Evolutionary conservation across 331 rosid genomes (phyloP).

Genomic region (Phaseolus coccineus): DNA sequence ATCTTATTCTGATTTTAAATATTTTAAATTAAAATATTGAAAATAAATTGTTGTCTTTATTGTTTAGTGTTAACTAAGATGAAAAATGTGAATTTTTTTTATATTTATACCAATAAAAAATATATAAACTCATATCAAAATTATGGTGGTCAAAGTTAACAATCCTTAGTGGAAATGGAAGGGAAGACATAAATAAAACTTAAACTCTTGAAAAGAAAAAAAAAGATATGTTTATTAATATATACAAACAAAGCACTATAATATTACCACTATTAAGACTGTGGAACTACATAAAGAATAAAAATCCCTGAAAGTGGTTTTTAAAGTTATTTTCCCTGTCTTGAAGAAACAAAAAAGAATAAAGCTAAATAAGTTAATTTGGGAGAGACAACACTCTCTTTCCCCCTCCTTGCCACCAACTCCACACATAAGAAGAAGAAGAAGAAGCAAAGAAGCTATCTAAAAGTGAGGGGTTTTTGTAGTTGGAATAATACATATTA

Average conservation of each 20-base stretch:
- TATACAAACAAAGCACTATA: background rate
- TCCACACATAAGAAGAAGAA: constrained; percentile 41
- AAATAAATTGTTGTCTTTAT: no score
- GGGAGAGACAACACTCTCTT: constrained; percentile 43
- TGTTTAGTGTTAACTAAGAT: no score
- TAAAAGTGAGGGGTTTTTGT: constrained; percentile 35
- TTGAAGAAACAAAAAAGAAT: constrained; percentile 36
- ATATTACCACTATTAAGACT: background rate
- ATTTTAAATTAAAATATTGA: no score
- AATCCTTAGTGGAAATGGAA: background rate
- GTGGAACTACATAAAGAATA: constrained; percentile 16
- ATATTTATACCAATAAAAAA: no score
- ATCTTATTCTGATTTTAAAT: no score
- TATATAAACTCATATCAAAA: background rate
- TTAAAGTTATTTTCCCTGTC: background rate
- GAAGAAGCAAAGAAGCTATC: constrained; percentile 27
- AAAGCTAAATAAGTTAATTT: constrained; percentile 44
- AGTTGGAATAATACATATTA: constrained; percentile 44
- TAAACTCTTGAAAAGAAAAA: background rate
- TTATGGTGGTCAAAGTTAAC: background rate
- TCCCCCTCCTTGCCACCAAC: constrained; percentile 16
- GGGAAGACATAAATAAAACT: background rate
- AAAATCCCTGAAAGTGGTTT: constrained; percentile 5
- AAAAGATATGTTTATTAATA: background rate
- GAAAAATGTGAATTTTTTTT: no score